Base-by-base conservation (phyloP, 768 basidiomycete species). In the Tulasnella sp. region DNA sequence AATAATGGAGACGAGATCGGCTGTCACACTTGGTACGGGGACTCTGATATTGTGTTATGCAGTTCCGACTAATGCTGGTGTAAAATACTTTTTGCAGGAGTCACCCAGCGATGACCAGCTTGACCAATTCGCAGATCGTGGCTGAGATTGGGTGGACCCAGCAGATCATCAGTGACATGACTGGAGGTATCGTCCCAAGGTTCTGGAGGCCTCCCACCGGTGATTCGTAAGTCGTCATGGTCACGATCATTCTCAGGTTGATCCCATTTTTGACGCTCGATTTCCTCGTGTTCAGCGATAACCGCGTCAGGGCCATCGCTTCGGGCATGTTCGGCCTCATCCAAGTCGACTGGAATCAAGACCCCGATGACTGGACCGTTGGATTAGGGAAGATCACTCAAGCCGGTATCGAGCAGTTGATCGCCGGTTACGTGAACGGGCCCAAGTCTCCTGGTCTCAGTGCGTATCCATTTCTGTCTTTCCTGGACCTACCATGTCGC, bases 121-220 rank as follows among this genome's bases (percentile, higher is more conserved):
- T 70, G 38, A 58, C 65, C n/a, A 68, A 67, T 56, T 65, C 67
- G 30, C 55, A 84, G 29, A 70, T 92, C 49, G 64, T 93, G 34
- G 88, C 77, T n/a, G 82, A 89, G 75, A 74, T 93, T 58, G 90
- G 89, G 13, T 92, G 85, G 83, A 83, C 87, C 3, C 77, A 85
- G 73, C 79, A 83, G 69, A 71, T 93, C 63, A 85, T 93, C 61
- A 10, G 27, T 64, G 83, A 91, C 68, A 82, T 83, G 0, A 89
- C 85, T 4, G 85, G 86, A 43, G 94, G 94, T 3, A 78, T 74
- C 17, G 67, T 83, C n/a, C 80, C 85, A 19, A 73, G 73, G 51
- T 93, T 77, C 76, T 96, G 92, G 92, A 74, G 91, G 17, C 90
- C 90, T 2, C 90, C 91, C 9, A 91, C 80, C 67, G 89, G 89